A percentile compares a stretch with the other conserved stretches of the same genome.
Evolutionary conservation across 371 early-diverging fungal species (phyloP).

Genomic region (Mortierella sp.): DNA sequence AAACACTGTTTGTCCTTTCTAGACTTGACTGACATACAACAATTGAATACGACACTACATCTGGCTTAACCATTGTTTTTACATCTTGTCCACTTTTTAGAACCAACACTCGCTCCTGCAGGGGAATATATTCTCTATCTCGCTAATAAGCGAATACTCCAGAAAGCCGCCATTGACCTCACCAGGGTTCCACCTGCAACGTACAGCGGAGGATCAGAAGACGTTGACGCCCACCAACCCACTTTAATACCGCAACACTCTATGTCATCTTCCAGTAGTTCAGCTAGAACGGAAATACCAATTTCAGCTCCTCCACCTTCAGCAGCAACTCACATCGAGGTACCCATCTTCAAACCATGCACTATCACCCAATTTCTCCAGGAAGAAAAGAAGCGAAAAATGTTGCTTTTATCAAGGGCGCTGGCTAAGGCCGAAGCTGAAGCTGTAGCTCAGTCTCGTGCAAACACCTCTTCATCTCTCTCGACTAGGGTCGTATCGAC

Average conservation of each 20-base stretch:
- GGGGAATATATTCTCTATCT: conserved; percentile 51
- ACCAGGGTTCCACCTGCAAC: conserved; percentile 33
- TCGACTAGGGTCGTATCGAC: conserved; percentile 37
- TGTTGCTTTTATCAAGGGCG: conserved; percentile 36
- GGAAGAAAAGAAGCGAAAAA: conserved; percentile 50
- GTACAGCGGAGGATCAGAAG: conserved; percentile 26
- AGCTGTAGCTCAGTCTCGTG: conserved; percentile 22
- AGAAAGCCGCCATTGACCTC: conserved; percentile 18
- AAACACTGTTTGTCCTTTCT: not conserved
- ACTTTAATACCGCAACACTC: conserved; percentile 8
- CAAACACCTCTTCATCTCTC: conserved; percentile 7
- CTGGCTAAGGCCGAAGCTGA: conserved; percentile 50
- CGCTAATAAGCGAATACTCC: conserved; percentile 10
- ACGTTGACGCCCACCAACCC: not conserved
- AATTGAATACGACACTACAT: not conserved
- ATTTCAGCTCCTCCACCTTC: conserved; percentile 19
- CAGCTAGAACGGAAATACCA: not conserved
- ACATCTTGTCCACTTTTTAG: conserved; percentile 8
- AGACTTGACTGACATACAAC: not conserved
- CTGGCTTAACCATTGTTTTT: not conserved
- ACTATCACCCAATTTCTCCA: conserved; percentile 46
- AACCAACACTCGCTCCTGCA: conserved; percentile 36
- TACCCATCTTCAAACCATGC: conserved; percentile 48
- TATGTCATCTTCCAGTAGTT: not conserved
- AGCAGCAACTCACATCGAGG: conserved; percentile 39